Percentiles rank a stretch among this genome's conserved stretches.
Evolutionary conservation across 345 rosid genomes (phyloP).

Genomic region (Rubroshorea leprosula): DNA sequence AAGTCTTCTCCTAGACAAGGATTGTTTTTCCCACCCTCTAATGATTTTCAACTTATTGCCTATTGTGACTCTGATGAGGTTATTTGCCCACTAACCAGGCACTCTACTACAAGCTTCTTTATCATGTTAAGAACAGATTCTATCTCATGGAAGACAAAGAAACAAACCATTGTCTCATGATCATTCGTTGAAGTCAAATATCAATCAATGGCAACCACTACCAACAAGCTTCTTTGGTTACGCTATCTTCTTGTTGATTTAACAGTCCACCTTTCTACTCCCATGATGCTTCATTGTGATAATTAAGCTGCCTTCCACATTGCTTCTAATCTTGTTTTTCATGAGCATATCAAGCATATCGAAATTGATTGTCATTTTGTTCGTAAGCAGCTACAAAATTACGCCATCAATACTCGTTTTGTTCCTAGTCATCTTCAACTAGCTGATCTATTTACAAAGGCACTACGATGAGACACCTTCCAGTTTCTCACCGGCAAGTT

Average conservation of each 20-base stretch:
- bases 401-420: no score
- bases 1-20: background rate
- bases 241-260: background rate
- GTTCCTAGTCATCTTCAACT: no score
- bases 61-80: slow-evolving; percentile 1
- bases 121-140: background rate
- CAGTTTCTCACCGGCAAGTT: no score
- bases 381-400: no score
- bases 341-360: no score
- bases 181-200: background rate
- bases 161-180: background rate
- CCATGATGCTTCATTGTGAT: background rate
- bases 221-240: background rate
- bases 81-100: background rate
- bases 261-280: background rate
- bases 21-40: background rate
- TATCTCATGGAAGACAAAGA: background rate
- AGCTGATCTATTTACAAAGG: no score
- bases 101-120: background rate
- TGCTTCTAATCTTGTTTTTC: no score
- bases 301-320: background rate
- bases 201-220: background rate
- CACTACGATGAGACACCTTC: no score
- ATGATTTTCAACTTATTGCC: background rate
- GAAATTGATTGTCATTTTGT: no score